Base-by-base conservation (phyloP, 2,329 filamentous ascomycete species). In the Chrysoporthe deuterocubensis region DNA sequence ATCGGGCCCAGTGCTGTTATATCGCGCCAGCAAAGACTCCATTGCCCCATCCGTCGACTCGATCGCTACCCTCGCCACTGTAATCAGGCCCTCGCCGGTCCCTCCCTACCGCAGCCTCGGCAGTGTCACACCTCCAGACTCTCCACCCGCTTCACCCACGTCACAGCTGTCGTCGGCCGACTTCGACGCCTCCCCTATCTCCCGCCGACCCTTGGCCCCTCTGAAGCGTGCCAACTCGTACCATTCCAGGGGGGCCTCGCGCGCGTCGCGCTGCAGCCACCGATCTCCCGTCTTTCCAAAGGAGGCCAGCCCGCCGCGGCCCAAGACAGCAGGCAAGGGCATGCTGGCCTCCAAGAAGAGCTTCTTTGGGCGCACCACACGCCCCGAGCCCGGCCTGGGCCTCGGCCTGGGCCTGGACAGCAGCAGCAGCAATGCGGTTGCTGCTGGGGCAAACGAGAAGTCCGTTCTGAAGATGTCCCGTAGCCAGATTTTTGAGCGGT, bases 51-150 rank as follows among this genome's bases (percentile, higher is more conserved):
- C 68, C 5, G 8, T 48, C 13, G 65, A 63, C 16, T 68, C 68
- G 4, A 44, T 54, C 16, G 62, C 32, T 5, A 65, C 66, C 4
- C 16, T 63, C 26, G 50, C 68, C 34, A 66, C 66, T 34, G 42
- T 63, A 3, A 40, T 70, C 32, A 65, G 58, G 42, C 54, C 66
- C 6, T 66, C 68, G 42, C 52, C 66, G 1, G 50, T 66, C 5
- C 66, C 58, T 34, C 68, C 59, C 0, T 61, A 63, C 46, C 58
- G 52, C 37, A 68, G 59, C 32, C 62, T 66, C 40, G 62, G 52
- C 37, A 68, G 59, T 32, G 66, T 66, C 40, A 70, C 68, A 8
- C 66, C 68, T 50, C 66, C 68, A 13, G 62, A 68, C 40, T 70
- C 68, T 3, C 68, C 65, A n/a, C 32, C 42, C 8, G 43, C 52